Conservation (phyloP, 1,284 basidiomycete genomes). For the Pseudozyma hubeiensis region DNA sequence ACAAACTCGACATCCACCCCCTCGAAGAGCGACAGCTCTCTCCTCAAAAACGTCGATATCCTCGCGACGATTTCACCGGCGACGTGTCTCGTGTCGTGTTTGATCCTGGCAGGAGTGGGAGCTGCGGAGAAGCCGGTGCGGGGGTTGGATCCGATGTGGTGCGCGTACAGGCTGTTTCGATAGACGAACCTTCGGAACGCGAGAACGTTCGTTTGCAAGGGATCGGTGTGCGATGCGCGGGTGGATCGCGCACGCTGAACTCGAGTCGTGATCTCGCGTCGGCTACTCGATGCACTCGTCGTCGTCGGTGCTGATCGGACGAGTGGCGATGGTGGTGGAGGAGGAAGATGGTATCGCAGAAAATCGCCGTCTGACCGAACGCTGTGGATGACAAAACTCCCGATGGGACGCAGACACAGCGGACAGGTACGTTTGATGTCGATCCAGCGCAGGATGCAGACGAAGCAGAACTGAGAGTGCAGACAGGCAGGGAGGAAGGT, state of each 20-base stretch:
- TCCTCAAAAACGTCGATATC: conserved; percentile 55
- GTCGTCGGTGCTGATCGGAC: background rate
- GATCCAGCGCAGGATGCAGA: conserved; percentile 65
- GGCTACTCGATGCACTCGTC: background rate
- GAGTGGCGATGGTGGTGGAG: background rate
- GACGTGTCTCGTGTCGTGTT: background rate
- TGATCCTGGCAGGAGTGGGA: conserved; percentile 44
- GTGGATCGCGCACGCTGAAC: conserved; percentile 11
- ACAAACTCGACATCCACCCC: conserved; percentile 65
- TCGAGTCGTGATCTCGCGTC: background rate
- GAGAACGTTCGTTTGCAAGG: conserved; percentile 10
- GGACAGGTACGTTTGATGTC: conserved; percentile 65
- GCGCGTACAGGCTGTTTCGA: conserved; percentile 53
- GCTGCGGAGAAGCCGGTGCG: conserved; percentile 60
- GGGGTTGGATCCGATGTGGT: conserved; percentile 65
- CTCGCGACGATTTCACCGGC: conserved; percentile 3
- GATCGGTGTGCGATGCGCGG: background rate
- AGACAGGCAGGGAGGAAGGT: conserved; percentile 61
- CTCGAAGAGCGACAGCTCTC: conserved; percentile 65
- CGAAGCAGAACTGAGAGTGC: conserved; percentile 68
- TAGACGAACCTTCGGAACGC: conserved; percentile 61
- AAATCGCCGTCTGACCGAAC: conserved; percentile 64
- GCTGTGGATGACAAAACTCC: conserved; percentile 58
- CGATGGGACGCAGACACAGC: conserved; percentile 59
- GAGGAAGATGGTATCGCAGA: conserved; percentile 54